Evolutionary conservation across 768 basidiomycete species (phyloP).

Genomic region (Leccinum sublutescens): DNA sequence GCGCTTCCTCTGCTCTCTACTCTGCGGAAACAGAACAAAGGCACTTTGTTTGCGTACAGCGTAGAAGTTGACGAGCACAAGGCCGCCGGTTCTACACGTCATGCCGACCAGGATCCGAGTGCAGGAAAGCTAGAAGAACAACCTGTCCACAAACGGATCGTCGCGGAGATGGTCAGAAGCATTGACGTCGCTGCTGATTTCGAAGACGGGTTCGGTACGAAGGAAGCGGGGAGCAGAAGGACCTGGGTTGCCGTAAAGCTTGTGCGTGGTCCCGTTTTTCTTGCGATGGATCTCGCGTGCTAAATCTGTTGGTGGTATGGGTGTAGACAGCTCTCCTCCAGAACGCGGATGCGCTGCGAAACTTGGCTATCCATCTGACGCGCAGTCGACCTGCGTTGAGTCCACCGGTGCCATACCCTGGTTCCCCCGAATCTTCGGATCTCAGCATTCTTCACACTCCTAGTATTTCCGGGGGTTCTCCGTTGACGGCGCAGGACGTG

Average conservation of each 20-base stretch:
- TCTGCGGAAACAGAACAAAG: conserved; percentile 68
- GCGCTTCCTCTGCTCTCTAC: conserved; percentile 61
- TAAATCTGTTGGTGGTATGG: not conserved
- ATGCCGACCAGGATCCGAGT: conserved; percentile 1
- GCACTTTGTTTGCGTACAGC: conserved; percentile 77
- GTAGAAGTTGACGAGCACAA: conserved; percentile 76
- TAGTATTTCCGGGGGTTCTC: conserved; percentile 14
- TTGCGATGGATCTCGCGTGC: not conserved
- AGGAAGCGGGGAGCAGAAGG: conserved; percentile 40
- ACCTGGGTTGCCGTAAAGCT: conserved; percentile 89
- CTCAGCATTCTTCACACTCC: conserved; percentile 45
- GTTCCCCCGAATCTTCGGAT: conserved; percentile 59
- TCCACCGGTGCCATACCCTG: conserved; percentile 60
- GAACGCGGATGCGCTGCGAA: conserved; percentile 56
- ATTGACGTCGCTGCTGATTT: conserved; percentile 82
- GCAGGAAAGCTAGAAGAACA: conserved; percentile 13
- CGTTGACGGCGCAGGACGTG: conserved; percentile 56
- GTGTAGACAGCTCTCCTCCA: conserved; percentile 67
- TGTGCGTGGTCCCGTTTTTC: conserved; percentile 38
- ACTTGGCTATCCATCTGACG: conserved; percentile 58
- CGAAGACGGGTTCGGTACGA: conserved; percentile 48
- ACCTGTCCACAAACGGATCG: conserved; percentile 56
- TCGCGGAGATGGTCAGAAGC: conserved; percentile 72
- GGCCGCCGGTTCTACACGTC: conserved; percentile 33
- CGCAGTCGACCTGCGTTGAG: conserved; percentile 36